Conservation (phyloP, 306 rosid species). For the Medicago arabica region DNA sequence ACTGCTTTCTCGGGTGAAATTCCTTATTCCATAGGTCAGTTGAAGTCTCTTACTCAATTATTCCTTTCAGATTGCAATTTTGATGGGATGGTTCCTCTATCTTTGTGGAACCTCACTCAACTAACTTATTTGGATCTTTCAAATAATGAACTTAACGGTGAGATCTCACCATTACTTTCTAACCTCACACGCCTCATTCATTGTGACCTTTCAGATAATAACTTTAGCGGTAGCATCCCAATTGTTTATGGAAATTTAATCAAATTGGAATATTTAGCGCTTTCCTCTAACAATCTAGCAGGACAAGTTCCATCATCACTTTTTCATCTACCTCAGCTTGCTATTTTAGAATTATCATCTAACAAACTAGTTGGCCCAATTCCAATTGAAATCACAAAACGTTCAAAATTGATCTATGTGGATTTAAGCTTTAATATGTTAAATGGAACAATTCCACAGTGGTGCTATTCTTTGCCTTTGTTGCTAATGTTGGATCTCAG, state of each 20-base stretch:
- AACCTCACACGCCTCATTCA: background rate
- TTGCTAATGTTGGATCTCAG: accelerated
- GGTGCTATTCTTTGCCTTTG: background rate
- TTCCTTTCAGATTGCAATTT: accelerated
- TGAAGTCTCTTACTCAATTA: background rate
- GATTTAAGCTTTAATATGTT: background rate
- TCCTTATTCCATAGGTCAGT: background rate
- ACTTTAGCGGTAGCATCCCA: too few species aligned
- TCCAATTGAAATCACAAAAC: background rate
- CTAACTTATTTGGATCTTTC: background rate
- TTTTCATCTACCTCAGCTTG: background rate
- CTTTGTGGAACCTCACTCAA: background rate
- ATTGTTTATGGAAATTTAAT: too few species aligned
- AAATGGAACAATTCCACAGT: conserved; percentile 2
- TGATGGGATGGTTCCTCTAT: background rate
- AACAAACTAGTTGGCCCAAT: background rate
- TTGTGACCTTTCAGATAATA: too few species aligned
- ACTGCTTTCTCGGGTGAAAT: background rate
- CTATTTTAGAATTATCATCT: accelerated
- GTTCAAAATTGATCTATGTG: background rate
- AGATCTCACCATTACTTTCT: background rate
- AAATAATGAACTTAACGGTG: background rate
- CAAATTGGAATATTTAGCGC: too few species aligned
- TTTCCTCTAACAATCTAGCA: too few species aligned
- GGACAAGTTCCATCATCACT: too few species aligned